These are phyloP conservation scores for Solanum corneliomulleri DNA, from an alignment of 257 asterid species.

Conservation along the genomic window DNA sequence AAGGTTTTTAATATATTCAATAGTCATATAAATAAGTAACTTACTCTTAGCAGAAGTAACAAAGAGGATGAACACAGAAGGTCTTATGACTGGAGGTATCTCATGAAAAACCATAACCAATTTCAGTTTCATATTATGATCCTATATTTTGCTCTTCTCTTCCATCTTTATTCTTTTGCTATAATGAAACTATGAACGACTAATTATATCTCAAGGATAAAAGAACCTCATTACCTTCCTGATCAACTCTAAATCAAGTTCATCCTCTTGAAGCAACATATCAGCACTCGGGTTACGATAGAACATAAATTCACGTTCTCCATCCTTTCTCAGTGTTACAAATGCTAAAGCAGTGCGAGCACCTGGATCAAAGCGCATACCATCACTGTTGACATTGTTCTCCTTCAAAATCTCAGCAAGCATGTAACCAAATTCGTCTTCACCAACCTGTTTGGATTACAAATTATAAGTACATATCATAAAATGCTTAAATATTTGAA, in stretches of 20 bases:
- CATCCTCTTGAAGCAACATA: slow-evolving; percentile 71
- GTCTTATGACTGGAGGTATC: background rate
- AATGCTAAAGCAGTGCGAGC: slow-evolving; percentile 98
- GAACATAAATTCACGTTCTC: slow-evolving; percentile 98
- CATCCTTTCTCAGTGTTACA: slow-evolving; percentile 85
- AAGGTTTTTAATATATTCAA: background rate
- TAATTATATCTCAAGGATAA: background rate
- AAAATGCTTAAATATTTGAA: background rate
- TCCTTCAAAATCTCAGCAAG: slow-evolving; percentile 86
- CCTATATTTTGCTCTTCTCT: background rate
- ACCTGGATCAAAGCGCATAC: slow-evolving; percentile 93
- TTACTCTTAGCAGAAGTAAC: background rate
- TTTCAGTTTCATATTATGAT: background rate
- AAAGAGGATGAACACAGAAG: background rate
- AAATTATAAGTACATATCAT: background rate
- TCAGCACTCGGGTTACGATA: slow-evolving; percentile 99
- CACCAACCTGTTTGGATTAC: slow-evolving; percentile 65
- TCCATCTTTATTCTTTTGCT: background rate
- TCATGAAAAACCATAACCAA: background rate
- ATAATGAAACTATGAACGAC: background rate
- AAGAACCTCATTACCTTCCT: slow-evolving; percentile 49
- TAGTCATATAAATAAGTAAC: background rate
- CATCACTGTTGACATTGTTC: slow-evolving; percentile 76
- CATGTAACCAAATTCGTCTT: slow-evolving; percentile 97
- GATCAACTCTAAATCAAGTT: slow-evolving; percentile 73